Conservation (phyloP, 1,139 yeast genomes). For the Suhomyces chickasaworum region DNA sequence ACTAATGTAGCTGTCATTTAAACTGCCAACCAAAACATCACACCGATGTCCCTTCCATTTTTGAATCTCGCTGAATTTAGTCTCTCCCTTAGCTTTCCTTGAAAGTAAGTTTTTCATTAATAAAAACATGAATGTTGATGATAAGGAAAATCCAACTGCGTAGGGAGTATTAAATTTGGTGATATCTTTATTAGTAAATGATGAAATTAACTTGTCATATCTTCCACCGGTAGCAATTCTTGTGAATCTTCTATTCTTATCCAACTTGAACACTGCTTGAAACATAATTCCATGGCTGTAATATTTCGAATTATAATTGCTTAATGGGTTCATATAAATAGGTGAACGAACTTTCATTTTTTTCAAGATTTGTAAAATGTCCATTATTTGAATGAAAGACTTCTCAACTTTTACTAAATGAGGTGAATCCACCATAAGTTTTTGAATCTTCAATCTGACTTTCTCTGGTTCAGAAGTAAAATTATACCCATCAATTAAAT, state of each 20-base stretch:
- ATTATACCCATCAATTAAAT: conserved; percentile 71
- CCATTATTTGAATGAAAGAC: conserved; percentile 59
- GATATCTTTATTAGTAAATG: conserved; percentile 51
- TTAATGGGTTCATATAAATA: conserved; percentile 62
- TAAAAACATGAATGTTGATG: conserved; percentile 44
- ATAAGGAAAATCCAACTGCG: conserved; percentile 83
- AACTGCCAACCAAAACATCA: conserved; percentile 76
- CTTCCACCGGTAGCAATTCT: conserved; percentile 91
- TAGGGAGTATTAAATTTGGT: conserved; percentile 37
- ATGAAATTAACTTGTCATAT: conserved; percentile 70
- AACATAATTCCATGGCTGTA: conserved; percentile 85
- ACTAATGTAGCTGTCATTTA: conserved; percentile 52
- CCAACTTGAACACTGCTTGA: conserved; percentile 68
- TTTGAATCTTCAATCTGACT: conserved; percentile 63
- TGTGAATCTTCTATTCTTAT: conserved; percentile 41
- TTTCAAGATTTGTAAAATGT: conserved; percentile 55
- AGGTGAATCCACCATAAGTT: conserved; percentile 76
- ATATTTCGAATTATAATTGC: conserved; percentile 78
- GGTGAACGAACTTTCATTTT: conserved; percentile 51
- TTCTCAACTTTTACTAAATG: conserved; percentile 60
- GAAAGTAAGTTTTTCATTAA: conserved; percentile 39
- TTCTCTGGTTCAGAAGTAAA: conserved; percentile 67
- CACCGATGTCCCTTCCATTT: conserved; percentile 55
- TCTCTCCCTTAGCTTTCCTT: conserved; percentile 19
- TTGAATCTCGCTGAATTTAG: conserved; percentile 10